Base-by-base conservation (phyloP, 257 asterid genomes). In the Linaria vulgaris region DNA sequence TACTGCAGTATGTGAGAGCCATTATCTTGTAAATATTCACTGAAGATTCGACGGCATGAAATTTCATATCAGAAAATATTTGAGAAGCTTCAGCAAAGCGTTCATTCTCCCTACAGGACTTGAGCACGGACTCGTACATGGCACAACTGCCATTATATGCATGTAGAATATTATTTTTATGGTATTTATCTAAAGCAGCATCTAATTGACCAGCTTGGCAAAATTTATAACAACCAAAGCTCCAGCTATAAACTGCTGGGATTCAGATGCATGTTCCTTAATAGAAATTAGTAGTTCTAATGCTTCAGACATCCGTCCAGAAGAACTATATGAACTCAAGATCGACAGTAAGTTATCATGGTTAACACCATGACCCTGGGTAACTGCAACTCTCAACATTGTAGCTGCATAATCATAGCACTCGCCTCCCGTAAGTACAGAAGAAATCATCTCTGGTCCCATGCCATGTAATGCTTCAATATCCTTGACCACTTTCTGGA, bases 61-160 rank as follows among this genome's bases (percentile, higher is more conserved):
- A 85, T 80, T 78, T 76, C 99, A 90, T 87, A 69, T 92, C 94
- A 17, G 97, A 89, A 80, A 79, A 82, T 73, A 92, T 76, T 67
- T 89, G 96, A 71, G 89, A 89, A 79, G 97, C 97, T 75, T 87
- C 97, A 63, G 83, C 70, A 69, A 82, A 78, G 55, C 34, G 61
- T 39, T 81, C 87, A 12, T 77, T 80, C 77, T 84, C 90, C 20
- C 25, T 68, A 41, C 95, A 92, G 51, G 83, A 77, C 74, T 74
- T 77, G 73, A 92, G 84, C 68, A 89, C 79, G 73, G 77, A 71
- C 64, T 85, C 90, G 46, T 74, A 87, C 88, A 87, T 78, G 67
- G 83, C 79, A 69, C 64, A 63, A 69, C 88, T 80, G 48, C 83
- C 79, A 62, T 39, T 34, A 66, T 44, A 56, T 27, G 72, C 69